phyloP scores from a whole-genome alignment of 768 basidiomycete genomes.

The Strobilomyces confusus region DNA sequence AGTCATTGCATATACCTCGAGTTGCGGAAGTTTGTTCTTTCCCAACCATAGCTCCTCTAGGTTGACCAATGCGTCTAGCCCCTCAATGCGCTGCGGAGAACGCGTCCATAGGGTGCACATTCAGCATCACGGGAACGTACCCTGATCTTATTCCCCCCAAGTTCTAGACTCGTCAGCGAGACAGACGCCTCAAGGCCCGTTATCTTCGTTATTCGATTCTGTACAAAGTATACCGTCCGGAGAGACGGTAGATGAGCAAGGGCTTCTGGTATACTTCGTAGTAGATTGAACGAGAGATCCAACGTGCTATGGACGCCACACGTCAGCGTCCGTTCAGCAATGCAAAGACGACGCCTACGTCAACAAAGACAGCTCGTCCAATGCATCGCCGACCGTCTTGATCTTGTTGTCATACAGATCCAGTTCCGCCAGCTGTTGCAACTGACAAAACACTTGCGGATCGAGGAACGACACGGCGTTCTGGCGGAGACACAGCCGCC shows the following conservation, averaged over 20 bases:
- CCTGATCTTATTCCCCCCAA: slow-evolving; percentile 90
- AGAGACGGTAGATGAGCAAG: slow-evolving; percentile 58
- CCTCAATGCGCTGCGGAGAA: slow-evolving; percentile 74
- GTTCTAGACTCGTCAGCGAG: slow-evolving; percentile 77
- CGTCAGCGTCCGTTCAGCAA: neutral
- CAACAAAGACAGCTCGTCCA: slow-evolving; percentile 54
- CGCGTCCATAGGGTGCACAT: neutral
- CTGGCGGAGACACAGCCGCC: slow-evolving; percentile 79
- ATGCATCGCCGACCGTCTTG: slow-evolving; percentile 63
- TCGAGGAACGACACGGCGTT: slow-evolving; percentile 76
- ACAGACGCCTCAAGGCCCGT: slow-evolving; percentile 54
- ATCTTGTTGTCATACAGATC: slow-evolving; percentile 97
- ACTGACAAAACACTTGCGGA: slow-evolving; percentile 60
- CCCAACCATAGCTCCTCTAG: slow-evolving; percentile 95
- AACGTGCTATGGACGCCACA: slow-evolving; percentile 49
- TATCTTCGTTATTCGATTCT: slow-evolving; percentile 89
- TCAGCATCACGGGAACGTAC: slow-evolving; percentile 41
- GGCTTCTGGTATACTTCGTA: slow-evolving; percentile 65
- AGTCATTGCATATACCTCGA: slow-evolving; percentile 53
- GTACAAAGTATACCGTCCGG: slow-evolving; percentile 86
- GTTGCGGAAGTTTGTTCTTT: slow-evolving; percentile 91
- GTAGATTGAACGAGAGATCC: slow-evolving; percentile 93
- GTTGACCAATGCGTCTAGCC: slow-evolving; percentile 71
- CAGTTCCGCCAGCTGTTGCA: slow-evolving; percentile 77
- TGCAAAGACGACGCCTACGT: slow-evolving; percentile 38